These are phyloP conservation scores for Penicillium lividum DNA, from an alignment of 495 filamentous ascomycete species.

Conservation along the genomic window DNA sequence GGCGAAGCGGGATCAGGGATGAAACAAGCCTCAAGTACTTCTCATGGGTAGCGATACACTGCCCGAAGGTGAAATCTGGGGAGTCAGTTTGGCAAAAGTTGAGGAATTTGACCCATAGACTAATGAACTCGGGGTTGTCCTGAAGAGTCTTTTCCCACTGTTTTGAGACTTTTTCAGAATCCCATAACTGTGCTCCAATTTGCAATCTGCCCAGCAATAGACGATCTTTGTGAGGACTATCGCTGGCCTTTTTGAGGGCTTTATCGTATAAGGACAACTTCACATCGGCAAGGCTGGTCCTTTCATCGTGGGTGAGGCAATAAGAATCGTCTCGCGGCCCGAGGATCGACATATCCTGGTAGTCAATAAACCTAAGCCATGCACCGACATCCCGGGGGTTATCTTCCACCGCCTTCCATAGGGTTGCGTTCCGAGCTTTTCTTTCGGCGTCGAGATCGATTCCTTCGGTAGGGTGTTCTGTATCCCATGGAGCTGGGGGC, in stretches of 20 bases:
- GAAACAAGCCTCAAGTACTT: conserved; percentile 56
- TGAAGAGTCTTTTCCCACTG: conserved; percentile 66
- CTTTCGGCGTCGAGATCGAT: conserved; percentile 40
- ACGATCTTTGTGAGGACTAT: conserved; percentile 47
- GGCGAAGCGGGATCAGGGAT: conserved; percentile 19
- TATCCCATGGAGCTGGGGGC: neutral
- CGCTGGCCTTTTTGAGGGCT: conserved; percentile 59
- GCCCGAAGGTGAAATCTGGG: conserved; percentile 66
- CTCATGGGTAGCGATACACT: conserved; percentile 55
- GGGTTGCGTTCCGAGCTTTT: conserved; percentile 53
- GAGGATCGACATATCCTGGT: conserved; percentile 67
- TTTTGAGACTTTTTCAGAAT: conserved; percentile 55
- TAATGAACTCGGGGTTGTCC: conserved; percentile 57
- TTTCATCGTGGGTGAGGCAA: conserved; percentile 59
- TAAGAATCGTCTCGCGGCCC: conserved; percentile 34
- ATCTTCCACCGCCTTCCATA: conserved; percentile 60
- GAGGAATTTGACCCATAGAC: conserved; percentile 73
- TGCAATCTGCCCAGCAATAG: conserved; percentile 69
- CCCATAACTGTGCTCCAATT: conserved; percentile 74
- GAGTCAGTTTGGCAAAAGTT: conserved; percentile 74
- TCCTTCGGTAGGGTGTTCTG: conserved; percentile 24
- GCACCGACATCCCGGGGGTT: conserved; percentile 64
- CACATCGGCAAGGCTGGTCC: conserved; percentile 68
- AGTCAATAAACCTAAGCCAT: conserved; percentile 75
- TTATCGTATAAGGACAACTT: conserved; percentile 81